Conservation (phyloP, 176 grass and related monocot genomes). For the Musa itinerans region DNA sequence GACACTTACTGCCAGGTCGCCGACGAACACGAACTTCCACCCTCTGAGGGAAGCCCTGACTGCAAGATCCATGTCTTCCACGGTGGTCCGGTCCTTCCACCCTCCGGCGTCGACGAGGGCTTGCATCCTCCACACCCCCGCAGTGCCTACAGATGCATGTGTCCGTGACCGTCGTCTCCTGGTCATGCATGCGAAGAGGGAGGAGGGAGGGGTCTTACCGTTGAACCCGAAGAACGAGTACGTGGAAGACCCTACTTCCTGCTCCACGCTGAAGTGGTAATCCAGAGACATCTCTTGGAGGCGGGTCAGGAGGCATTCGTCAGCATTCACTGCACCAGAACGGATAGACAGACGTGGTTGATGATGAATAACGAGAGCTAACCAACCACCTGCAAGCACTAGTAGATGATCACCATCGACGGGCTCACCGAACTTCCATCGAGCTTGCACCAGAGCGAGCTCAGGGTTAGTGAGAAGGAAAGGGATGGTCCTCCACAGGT, state of each 20-base stretch:
- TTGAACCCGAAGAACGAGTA: constrained; percentile 88
- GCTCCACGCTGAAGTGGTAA: constrained; percentile 81
- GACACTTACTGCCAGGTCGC: constrained; percentile 32
- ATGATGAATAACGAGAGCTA: too few species aligned
- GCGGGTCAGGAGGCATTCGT: constrained; percentile 57
- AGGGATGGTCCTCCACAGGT: constrained; percentile 45
- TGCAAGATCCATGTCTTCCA: constrained; percentile 94
- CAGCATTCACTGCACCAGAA: constrained; percentile 43
- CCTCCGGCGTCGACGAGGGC: constrained; percentile 60
- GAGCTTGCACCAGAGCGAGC: constrained; percentile 66
- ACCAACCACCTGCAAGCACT: too few species aligned
- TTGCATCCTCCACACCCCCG: constrained; percentile 58
- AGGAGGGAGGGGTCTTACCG: constrained; percentile 14
- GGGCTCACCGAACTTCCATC: constrained; percentile 52
- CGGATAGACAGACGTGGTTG: too few species aligned
- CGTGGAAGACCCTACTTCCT: constrained; percentile 66
- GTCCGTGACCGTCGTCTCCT: not conserved
- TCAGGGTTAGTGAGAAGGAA: constrained; percentile 38
- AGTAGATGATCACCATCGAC: not conserved
- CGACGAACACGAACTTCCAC: constrained; percentile 66
- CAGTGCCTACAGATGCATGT: constrained; percentile 29
- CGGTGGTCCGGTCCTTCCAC: constrained; percentile 85
- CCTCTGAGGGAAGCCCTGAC: constrained; percentile 60
- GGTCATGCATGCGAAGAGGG: not conserved
- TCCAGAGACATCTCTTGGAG: constrained; percentile 97